These are phyloP conservation scores for Escallonia rubra DNA, from an alignment of 129 eudicot genomes.

Conservation along the genomic window DNA sequence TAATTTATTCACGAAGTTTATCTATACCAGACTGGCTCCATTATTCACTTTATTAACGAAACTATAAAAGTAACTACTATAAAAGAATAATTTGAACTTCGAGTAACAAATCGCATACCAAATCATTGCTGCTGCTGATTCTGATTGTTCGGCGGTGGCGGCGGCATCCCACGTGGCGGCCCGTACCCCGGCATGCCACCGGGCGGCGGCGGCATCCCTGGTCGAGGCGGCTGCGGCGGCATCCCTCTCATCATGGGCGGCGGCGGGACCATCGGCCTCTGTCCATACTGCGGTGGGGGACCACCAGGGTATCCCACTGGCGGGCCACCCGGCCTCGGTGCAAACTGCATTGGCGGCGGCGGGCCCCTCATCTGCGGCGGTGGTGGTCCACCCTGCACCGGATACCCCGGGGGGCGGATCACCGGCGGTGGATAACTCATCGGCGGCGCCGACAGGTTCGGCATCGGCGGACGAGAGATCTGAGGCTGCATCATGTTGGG, in stretches of 20 bases:
- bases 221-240: slow-evolving; percentile 58
- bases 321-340: slow-evolving; percentile 50
- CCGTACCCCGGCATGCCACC: slow-evolving; percentile 37
- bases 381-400: slow-evolving; percentile 27
- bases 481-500: slow-evolving; percentile 98
- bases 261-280: slow-evolving; percentile 66
- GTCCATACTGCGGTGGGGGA: slow-evolving; percentile 75
- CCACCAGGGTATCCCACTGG: slow-evolving; percentile 44
- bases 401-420: slow-evolving; percentile 56
- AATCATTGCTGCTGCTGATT: slow-evolving; percentile 50
- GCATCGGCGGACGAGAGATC: slow-evolving; percentile 65
- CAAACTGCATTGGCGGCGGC: slow-evolving; percentile 68
- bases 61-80: not conserved
- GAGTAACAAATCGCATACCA: slow-evolving; percentile 13
- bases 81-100: not conserved
- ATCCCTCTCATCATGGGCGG: slow-evolving; percentile 79
- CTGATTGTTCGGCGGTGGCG: slow-evolving; percentile 67
- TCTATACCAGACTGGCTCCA: too few relatives aligned
- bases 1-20: too few relatives aligned
- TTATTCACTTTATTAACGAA: too few relatives aligned
- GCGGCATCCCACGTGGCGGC: slow-evolving; percentile 76
- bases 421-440: slow-evolving; percentile 59
- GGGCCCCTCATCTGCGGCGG: slow-evolving; percentile 58
- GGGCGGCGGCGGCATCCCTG: slow-evolving; percentile 47
- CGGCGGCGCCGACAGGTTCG: slow-evolving; percentile 48